Conservation (phyloP, 345 rosid species). For the Eucalyptus leucophloia region DNA sequence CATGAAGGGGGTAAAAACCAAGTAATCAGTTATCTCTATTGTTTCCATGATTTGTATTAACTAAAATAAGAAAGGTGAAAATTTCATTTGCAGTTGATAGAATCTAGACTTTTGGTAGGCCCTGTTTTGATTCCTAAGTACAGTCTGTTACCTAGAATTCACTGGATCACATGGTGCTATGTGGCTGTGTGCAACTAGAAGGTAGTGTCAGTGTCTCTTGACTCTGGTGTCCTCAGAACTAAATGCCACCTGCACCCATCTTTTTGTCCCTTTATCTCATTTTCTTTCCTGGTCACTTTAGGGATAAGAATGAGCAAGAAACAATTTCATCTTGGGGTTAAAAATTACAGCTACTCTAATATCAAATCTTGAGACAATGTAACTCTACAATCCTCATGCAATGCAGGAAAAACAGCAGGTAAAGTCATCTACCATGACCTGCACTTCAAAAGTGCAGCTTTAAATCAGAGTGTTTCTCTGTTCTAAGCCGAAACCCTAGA, state of each 20-base stretch:
- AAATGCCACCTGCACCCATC: not conserved
- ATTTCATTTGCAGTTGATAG: not conserved
- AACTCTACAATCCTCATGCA: not conserved
- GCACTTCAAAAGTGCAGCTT: not conserved
- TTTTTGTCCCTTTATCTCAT: not conserved
- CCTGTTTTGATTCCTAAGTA: not conserved
- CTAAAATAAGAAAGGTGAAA: not conserved
- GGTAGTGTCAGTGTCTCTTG: not conserved
- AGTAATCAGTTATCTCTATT: not conserved
- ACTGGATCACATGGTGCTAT: not conserved
- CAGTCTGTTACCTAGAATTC: not conserved
- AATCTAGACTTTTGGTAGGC: not conserved
- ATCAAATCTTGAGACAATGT: not conserved
- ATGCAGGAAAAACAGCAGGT: not conserved
- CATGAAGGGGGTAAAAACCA: not conserved
- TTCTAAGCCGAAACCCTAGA: not conserved
- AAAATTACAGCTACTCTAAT: not conserved
- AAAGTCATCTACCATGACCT: not conserved
- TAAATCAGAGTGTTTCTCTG: not conserved
- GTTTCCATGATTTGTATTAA: not conserved
- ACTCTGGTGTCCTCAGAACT: not conserved
- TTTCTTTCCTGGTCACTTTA: not conserved
- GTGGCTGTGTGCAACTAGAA: not conserved
- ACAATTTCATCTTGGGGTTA: not conserved
- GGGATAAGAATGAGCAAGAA: not conserved